Conservation (phyloP, 345 rosid species). For the Fremontodendron californicum region DNA sequence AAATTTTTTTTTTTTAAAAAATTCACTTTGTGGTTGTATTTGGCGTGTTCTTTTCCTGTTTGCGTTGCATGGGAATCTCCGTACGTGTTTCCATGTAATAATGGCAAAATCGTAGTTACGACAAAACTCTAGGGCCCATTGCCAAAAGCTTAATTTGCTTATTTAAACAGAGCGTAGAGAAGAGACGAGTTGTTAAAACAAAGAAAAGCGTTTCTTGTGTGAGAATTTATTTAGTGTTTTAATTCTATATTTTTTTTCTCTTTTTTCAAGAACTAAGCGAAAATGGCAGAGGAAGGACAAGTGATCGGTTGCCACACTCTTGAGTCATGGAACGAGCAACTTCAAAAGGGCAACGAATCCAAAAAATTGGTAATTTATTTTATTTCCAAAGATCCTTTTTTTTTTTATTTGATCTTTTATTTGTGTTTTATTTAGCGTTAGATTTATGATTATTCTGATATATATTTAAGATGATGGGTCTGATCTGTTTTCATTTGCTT, state of each 20-base stretch:
- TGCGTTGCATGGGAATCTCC: neutral
- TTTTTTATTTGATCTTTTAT: neutral
- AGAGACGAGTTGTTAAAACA: neutral
- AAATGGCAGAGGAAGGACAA: slow-evolving; percentile 59
- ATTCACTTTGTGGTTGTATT: too few species aligned
- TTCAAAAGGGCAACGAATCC: slow-evolving; percentile 41
- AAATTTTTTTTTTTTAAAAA: too few species aligned
- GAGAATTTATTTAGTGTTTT: neutral
- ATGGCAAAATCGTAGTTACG: slow-evolving; percentile 27
- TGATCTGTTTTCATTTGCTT: neutral
- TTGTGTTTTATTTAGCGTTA: neutral
- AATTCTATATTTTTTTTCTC: neutral
- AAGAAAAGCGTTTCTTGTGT: neutral
- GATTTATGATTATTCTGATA: neutral
- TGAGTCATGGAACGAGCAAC: slow-evolving; percentile 44
- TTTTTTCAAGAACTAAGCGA: neutral
- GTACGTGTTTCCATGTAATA: neutral
- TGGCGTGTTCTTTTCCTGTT: too few species aligned
- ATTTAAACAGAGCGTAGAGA: neutral
- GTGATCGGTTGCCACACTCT: slow-evolving; percentile 53
- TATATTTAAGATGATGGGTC: neutral
- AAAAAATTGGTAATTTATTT: slow-evolving; percentile 43
- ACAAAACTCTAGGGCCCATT: neutral
- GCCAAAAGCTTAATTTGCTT: neutral
- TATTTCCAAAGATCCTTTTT: neutral